Percentiles rank a stretch among this genome's conserved stretches.
Evolutionary conservation across 108 stramenopile species (phyloP).

Genomic region (Skeletonema marinoi): DNA sequence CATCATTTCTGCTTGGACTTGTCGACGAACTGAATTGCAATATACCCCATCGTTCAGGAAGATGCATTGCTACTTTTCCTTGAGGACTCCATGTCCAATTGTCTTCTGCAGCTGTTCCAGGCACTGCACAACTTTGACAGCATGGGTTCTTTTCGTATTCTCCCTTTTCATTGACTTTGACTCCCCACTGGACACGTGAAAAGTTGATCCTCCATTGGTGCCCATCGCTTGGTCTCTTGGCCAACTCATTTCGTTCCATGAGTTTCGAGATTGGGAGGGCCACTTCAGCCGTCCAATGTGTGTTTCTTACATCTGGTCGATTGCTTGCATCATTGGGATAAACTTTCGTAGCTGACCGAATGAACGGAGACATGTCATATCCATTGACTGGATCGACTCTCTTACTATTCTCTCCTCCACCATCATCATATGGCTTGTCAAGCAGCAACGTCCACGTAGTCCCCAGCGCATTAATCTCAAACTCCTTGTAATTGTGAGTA

Average conservation of each 20-base stretch:
- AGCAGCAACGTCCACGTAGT: conserved; percentile 88
- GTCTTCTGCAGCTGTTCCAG: conserved; percentile 38
- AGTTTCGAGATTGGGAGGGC: conserved; percentile 44
- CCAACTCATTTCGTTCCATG: conserved; percentile 23
- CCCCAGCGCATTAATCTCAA: conserved; percentile 87
- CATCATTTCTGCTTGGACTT: conserved; percentile 21
- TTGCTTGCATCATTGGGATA: conserved; percentile 38
- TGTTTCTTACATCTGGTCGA: conserved; percentile 29
- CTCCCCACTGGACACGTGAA: conserved; percentile 51
- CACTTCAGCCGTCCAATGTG: conserved; percentile 47
- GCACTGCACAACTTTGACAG: conserved; percentile 38
- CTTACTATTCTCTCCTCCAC: conserved; percentile 76
- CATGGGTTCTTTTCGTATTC: conserved; percentile 39
- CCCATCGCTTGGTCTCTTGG: conserved; percentile 30
- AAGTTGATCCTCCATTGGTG: conserved; percentile 49
- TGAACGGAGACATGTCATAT: conserved; percentile 67
- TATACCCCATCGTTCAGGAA: conserved; percentile 46
- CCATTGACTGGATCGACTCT: conserved; percentile 69
- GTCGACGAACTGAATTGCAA: conserved; percentile 20
- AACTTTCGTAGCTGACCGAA: conserved; percentile 33
- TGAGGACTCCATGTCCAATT: conserved; percentile 49
- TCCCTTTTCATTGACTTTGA: conserved; percentile 23
- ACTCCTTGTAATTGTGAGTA: conserved; percentile 86
- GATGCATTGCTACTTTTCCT: conserved; percentile 43
- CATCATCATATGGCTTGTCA: conserved; percentile 85